Evolutionary conservation across 768 basidiomycete species (phyloP).

Genomic region (Leccinum imitatum): DNA sequence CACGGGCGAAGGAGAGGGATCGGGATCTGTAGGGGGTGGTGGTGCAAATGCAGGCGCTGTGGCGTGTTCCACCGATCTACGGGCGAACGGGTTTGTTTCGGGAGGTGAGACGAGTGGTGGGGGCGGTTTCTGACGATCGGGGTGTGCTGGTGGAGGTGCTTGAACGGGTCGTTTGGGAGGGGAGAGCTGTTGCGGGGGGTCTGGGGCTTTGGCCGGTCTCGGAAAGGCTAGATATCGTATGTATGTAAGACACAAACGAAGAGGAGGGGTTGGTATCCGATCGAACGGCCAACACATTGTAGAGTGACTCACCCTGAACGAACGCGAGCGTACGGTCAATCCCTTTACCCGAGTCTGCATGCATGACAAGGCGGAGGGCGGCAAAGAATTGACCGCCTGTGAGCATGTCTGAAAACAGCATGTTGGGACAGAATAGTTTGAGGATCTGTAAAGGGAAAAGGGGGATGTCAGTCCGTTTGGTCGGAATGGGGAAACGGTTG

Average conservation of each 20-base stretch:
- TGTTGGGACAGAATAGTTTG: constrained; percentile 56
- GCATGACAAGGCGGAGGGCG: constrained; percentile 62
- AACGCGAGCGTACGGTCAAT: constrained; percentile 70
- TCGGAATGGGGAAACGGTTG: not conserved
- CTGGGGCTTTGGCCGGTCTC: constrained; percentile 2
- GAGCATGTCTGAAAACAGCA: constrained; percentile 52
- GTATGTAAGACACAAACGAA: not conserved
- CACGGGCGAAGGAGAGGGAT: not conserved
- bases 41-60: not conserved
- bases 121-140: constrained; percentile 26
- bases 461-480: constrained; percentile 1
- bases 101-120: constrained; percentile 20
- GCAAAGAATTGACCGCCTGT: constrained; percentile 78
- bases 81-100: constrained; percentile 32
- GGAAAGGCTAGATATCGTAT: constrained; percentile 19
- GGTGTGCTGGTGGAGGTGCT: constrained; percentile 28
- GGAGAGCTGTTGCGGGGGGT: constrained; percentile 15
- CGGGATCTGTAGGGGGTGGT: constrained; percentile 7
- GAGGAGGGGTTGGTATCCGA: not conserved
- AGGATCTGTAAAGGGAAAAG: constrained; percentile 49
- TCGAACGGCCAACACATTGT: not conserved
- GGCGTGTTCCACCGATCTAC: constrained; percentile 22
- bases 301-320: constrained; percentile 57
- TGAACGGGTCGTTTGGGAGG: constrained; percentile 24
- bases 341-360: constrained; percentile 58